Evolutionary conservation across 1,139 yeast species (phyloP), one percentile per base, ranked within the genome.

Genomic region (Protomyces macrosporus): DNA sequence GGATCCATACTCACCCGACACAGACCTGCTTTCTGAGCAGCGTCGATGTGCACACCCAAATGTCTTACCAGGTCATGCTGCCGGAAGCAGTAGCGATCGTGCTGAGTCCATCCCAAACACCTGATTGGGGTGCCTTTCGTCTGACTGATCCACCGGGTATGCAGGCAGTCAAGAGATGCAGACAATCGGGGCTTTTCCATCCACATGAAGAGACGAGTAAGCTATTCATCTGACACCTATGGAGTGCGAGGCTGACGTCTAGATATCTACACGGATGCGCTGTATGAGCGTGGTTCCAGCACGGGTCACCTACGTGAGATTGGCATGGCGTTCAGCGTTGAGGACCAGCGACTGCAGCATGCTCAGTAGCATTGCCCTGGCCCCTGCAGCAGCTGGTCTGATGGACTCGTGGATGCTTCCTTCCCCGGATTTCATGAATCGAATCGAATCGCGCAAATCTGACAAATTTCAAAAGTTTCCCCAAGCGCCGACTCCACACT

Each of bases 1-100:
- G 88, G 88, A 84, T 84, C 60, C 88, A 84, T 71, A 84, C 87
- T 6, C 87, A 84, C 70, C 88, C 88, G 2, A 81, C 86, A 5
- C 88, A 84, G 71, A 76, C 85, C 7, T 84, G 88, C 68, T 84
- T 84, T 70, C 71, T 84, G 70, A 81, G 85, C 14, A 81, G 86
- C 0, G 81, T 84, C 59, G 88, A 84, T 70, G 73, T 84, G 62
- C 88, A 84, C 71, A 84, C 87, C 1, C 87, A 84, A 67, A 81
- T 80, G 67, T 80, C 85, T 1, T 84, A 84, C 71, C 88, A 84
- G 72, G 77, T 83, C 63, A 84, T 84, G 87, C 75, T 84, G n/a
- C 84, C 84, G 34, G 88, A 84, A 70, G 84, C 86, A 0, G 78
- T 84, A 52, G 87, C 87, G 10, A 78, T 84, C 52, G 87, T 84